These are phyloP conservation scores for Verticillium longisporum DNA, from an alignment of 2,329 filamentous ascomycete genomes.

Conservation along the genomic window DNA sequence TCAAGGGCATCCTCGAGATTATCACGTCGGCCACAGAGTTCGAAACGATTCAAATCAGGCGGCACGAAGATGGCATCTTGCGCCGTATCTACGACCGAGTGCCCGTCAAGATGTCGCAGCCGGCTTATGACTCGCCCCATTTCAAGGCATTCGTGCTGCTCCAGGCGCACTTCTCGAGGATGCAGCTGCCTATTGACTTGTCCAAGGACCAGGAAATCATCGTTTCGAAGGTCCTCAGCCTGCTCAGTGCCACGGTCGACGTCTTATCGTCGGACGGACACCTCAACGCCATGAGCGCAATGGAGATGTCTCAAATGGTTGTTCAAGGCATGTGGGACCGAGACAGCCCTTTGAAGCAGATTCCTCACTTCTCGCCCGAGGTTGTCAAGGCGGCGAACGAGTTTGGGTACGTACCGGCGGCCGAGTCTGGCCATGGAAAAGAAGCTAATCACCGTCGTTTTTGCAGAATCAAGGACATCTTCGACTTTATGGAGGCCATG, in stretches of 20 bases:
- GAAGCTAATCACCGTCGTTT: neutral
- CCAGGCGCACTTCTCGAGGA: slow-evolving; percentile 93
- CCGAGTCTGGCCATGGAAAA: neutral
- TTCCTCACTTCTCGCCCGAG: slow-evolving; percentile 84
- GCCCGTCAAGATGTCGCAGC: slow-evolving; percentile 89
- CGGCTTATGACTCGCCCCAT: slow-evolving; percentile 84
- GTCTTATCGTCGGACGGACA: slow-evolving; percentile 93
- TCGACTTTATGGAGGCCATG: slow-evolving; percentile 99
- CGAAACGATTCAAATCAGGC: slow-evolving; percentile 86
- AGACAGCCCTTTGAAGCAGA: slow-evolving; percentile 93
- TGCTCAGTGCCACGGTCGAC: slow-evolving; percentile 89
- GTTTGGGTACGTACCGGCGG: slow-evolving; percentile 52
- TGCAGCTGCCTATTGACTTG: slow-evolving; percentile 92
- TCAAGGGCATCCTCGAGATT: slow-evolving; percentile 96
- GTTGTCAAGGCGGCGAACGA: slow-evolving; percentile 77
- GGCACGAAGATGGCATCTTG: slow-evolving; percentile 83
- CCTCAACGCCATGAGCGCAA: slow-evolving; percentile 94
- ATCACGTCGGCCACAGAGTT: slow-evolving; percentile 96
- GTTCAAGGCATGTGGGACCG: slow-evolving; percentile 99
- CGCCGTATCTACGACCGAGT: slow-evolving; percentile 90
- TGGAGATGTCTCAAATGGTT: slow-evolving; percentile 99
- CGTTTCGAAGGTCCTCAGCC: slow-evolving; percentile 73
- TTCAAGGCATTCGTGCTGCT: slow-evolving; percentile 98
- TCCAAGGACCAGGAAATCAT: slow-evolving; percentile 93
- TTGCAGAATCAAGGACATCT: slow-evolving; percentile 77